Evolutionary conservation across 2,329 filamentous ascomycete species (phyloP), one percentile per base, ranked within the genome.

Genomic region (Fonsecaea pugnacius): DNA sequence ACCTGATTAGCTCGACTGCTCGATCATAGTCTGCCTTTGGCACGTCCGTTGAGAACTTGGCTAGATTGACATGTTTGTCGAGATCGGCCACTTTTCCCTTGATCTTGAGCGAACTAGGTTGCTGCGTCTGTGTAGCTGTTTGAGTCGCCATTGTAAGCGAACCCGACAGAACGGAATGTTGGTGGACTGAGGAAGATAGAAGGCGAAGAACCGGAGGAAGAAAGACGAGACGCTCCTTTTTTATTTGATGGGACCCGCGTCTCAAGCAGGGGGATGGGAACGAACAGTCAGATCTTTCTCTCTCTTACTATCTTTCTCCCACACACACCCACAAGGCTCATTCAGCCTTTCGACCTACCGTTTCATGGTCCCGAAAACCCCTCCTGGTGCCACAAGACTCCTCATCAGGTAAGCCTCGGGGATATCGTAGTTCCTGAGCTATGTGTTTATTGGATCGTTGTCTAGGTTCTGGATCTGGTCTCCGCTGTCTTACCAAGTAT

Each of bases 11-110:
- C 14, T 57, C 24, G 8, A 62, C 59, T 14, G 59, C 59, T 18
- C 33, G 35, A 14, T 55, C 59, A 21, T 62, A 62, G 35, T 62
- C 59, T 6, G 18, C 32, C 36, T 56, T 33, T 35, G 59, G 27
- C 18, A 62, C 59, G 16, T 55, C 21, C 3, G 27, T 48, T 3
- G 24, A 33, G n/a, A 62, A 62, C 86, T 85, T 3, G 78, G 97
- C 38, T 85, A 84, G n/a, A 83, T 96, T 21, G 93, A 97, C 75
- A 76, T 91, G 9, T 77, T 90, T 58, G 92, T 38, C 55, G 27
- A 62, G 14, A 30, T 62, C 59, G 33, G 59, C 59, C 10, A 32
- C 18, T 43, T 62, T 55, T 4, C 50, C 50, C n/a, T 56, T 30
- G 51, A 62, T 46, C 51, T 62, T 62, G 5, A 55, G 8, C 51